Conservation (phyloP, 2,329 filamentous ascomycete species). For the Fusarium ambrosium region DNA sequence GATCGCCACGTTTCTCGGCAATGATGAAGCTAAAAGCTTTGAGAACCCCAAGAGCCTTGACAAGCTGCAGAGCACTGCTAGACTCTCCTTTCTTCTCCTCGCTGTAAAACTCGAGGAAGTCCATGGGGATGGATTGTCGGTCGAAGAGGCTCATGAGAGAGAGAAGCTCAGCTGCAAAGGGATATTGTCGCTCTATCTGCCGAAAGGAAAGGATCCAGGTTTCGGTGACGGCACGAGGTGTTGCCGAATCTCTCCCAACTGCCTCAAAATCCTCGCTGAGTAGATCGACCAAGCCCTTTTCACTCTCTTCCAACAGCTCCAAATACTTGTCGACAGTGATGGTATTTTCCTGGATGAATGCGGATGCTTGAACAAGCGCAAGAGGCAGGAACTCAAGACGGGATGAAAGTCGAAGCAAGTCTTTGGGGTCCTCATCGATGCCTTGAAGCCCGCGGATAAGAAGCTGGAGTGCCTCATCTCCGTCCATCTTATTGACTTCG, state of each 20-base stretch:
- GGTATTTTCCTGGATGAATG: slow-evolving; percentile 51
- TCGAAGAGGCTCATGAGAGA: slow-evolving; percentile 52
- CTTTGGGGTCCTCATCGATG: not conserved
- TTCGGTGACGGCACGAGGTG: slow-evolving; percentile 43
- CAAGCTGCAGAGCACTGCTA: not conserved
- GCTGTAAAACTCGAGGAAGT: slow-evolving; percentile 30
- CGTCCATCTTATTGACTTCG: slow-evolving; percentile 48
- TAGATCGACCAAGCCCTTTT: slow-evolving; percentile 30
- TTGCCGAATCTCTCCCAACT: slow-evolving; percentile 46
- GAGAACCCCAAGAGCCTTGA: slow-evolving; percentile 21
- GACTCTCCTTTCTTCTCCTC: not conserved
- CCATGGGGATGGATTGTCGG: slow-evolving; percentile 46
- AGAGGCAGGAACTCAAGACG: slow-evolving; percentile 51
- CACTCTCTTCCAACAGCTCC: slow-evolving; percentile 36
- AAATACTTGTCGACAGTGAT: slow-evolving; percentile 48
- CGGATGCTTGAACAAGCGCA: slow-evolving; percentile 52
- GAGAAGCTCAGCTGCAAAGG: slow-evolving; percentile 47
- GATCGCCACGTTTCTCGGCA: slow-evolving; percentile 17
- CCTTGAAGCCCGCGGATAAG: slow-evolving; percentile 35
- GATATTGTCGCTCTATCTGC: slow-evolving; percentile 46
- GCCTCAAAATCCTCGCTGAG: slow-evolving; percentile 51
- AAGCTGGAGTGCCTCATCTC: slow-evolving; percentile 43
- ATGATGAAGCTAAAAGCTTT: slow-evolving; percentile 51
- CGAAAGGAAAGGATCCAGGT: slow-evolving; percentile 55
- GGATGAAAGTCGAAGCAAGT: slow-evolving; percentile 37